These are phyloP conservation scores for Aspergillus saccharolyticus DNA, from an alignment of 495 filamentous ascomycete species.

Conservation along the genomic window DNA sequence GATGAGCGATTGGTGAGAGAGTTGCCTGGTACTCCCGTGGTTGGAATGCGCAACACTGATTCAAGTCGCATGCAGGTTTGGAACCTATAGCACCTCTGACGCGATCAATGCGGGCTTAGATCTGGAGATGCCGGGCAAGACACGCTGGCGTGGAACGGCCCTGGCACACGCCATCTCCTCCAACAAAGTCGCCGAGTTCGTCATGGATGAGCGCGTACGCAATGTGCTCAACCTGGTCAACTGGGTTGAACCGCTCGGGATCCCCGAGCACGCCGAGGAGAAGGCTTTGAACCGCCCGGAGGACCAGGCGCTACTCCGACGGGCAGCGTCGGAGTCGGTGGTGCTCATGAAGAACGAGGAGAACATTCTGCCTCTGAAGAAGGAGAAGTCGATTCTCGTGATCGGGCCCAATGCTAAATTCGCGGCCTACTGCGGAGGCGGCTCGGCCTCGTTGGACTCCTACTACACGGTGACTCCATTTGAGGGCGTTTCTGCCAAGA, in stretches of 20 bases:
- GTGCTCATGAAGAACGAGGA: slow-evolving; percentile 77
- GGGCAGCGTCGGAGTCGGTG: slow-evolving; percentile 64
- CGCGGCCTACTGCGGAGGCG: slow-evolving; percentile 74
- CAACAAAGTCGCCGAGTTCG: slow-evolving; percentile 53
- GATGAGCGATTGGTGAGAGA: slow-evolving; percentile 72
- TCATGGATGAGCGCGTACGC: slow-evolving; percentile 58
- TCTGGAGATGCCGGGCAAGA: slow-evolving; percentile 70
- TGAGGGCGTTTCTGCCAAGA: slow-evolving; percentile 57
- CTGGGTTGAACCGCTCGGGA: slow-evolving; percentile 53
- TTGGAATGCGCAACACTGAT: background rate
- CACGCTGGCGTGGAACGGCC: slow-evolving; percentile 58
- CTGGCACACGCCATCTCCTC: slow-evolving; percentile 55
- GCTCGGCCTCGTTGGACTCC: slow-evolving; percentile 71
- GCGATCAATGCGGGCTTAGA: slow-evolving; percentile 65
- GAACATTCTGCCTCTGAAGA: slow-evolving; percentile 58
- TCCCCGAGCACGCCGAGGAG: slow-evolving; percentile 57
- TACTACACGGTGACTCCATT: slow-evolving; percentile 73
- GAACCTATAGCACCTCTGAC: slow-evolving; percentile 63
- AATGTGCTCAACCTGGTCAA: slow-evolving; percentile 62
- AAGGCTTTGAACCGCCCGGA: slow-evolving; percentile 59
- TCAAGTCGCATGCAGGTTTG: slow-evolving; percentile 34
- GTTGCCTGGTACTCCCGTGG: too few relatives aligned
- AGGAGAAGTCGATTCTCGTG: slow-evolving; percentile 59
- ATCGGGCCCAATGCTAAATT: slow-evolving; percentile 79
- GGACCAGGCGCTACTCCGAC: slow-evolving; percentile 61